A percentile compares a stretch with the other conserved stretches of the same genome.
Evolutionary conservation across 2,329 filamentous ascomycete genomes (phyloP).

Genomic region (Scopulariopsis brevicaulis): DNA sequence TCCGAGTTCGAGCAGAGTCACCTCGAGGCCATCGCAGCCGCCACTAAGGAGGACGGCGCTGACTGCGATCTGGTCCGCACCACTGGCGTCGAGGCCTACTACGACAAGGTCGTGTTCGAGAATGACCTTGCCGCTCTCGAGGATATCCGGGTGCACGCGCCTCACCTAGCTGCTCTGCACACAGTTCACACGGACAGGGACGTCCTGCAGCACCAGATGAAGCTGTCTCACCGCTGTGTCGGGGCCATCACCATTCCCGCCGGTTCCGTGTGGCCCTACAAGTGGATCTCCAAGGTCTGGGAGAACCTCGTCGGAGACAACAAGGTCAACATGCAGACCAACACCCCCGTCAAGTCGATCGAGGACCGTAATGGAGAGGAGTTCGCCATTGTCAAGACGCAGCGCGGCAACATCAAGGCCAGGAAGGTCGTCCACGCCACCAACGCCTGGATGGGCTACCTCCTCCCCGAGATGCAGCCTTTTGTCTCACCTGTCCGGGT

Average conservation of each 20-base stretch:
- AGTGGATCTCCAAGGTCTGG: slow-evolving; percentile 9
- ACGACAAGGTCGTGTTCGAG: slow-evolving; percentile 7
- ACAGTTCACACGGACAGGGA: slow-evolving; percentile 6
- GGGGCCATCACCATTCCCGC: not conserved
- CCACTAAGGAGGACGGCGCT: not conserved
- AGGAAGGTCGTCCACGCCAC: slow-evolving; percentile 13
- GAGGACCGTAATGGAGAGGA: slow-evolving; percentile 1
- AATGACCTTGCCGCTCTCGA: slow-evolving; percentile 8
- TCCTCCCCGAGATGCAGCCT: slow-evolving; percentile 12
- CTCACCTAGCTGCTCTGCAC: slow-evolving; percentile 7
- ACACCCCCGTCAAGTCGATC: slow-evolving; percentile 9
- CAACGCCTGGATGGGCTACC: slow-evolving; percentile 14
- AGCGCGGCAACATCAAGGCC: slow-evolving; percentile 10
- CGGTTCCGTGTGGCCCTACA: slow-evolving; percentile 12
- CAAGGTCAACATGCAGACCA: slow-evolving; percentile 11
- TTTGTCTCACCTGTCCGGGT: slow-evolving; percentile 8
- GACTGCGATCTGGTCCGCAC: slow-evolving; percentile 8
- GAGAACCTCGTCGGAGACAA: slow-evolving; percentile 1
- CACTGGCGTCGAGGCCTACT: slow-evolving; percentile 8
- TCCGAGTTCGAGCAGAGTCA: slow-evolving; percentile 7
- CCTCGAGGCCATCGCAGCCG: slow-evolving; percentile 3
- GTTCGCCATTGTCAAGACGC: slow-evolving; percentile 9
- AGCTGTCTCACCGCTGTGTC: not conserved
- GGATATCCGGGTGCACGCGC: slow-evolving; percentile 8
- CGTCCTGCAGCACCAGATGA: not conserved